These are phyloP conservation scores for Nasturtium officinale DNA, from an alignment of 345 rosid genomes.

Conservation along the genomic window DNA sequence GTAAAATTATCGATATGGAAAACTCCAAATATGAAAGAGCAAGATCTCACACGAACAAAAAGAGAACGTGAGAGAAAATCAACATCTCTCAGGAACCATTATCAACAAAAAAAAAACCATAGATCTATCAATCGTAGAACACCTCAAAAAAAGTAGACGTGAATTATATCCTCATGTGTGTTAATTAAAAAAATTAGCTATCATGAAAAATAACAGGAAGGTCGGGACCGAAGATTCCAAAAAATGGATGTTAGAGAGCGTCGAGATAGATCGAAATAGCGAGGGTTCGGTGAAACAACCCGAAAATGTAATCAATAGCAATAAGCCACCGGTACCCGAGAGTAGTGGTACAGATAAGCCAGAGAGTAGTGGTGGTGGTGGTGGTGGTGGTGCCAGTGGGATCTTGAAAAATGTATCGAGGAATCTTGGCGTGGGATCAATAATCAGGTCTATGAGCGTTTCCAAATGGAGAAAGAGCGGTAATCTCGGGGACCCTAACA, in stretches of 20 bases:
- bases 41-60: conserved; percentile 25
- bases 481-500: conserved; percentile 4
- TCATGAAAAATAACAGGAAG: conserved; percentile 33
- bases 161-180: neutral
- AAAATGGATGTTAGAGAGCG: conserved; percentile 58
- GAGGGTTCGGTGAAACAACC: conserved; percentile 39
- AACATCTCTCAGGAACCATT: conserved; percentile 14
- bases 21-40: neutral
- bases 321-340: neutral
- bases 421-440: conserved; percentile 40
- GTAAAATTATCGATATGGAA: neutral
- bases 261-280: conserved; percentile 49
- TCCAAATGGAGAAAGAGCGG: conserved; percentile 49
- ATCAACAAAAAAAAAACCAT: neutral
- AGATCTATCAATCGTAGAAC: conserved; percentile 2
- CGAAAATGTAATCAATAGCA: conserved; percentile 11
- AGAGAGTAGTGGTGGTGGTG: conserved; percentile 20
- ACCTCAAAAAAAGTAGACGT: conserved; percentile 1
- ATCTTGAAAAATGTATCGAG: conserved; percentile 34
- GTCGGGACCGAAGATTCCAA: conserved; percentile 38
- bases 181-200: neutral
- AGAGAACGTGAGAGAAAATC: conserved; percentile 11
- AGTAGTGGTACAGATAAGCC: conserved; percentile 3
- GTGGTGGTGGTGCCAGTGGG: no score
- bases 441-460: conserved; percentile 45